Base-by-base conservation (phyloP, 2,329 filamentous ascomycete species). In the Aspergillus pseudoterreus region DNA sequence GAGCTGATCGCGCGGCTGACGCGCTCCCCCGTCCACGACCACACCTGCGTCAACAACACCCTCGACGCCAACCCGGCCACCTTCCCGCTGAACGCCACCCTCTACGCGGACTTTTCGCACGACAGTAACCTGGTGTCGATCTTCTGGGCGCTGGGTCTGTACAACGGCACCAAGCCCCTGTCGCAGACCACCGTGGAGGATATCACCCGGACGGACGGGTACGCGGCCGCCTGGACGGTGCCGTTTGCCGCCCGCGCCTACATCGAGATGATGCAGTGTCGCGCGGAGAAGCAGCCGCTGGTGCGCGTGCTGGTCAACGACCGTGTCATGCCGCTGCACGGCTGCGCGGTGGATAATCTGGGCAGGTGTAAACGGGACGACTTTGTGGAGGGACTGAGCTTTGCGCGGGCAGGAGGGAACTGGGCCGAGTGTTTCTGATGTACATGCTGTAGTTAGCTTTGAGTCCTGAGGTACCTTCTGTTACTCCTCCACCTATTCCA, bases 31-130 rank as follows among this genome's bases (percentile, higher is more conserved):
- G 89, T 96, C 1, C 61, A 77, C 0, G 90, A 95, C 66, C 71
- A 82, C 52, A 95, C 90, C 0, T 84, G 78, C 49, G 90, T 86
- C 5, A 96, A 96, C 69, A 76, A 74, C 33, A 95, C 91, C 0
- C 78, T 96, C 0, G 88, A 95, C 66, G 73, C 74, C 4, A 77
- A 83, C 52, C 72, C 80, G 0, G 65, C 71, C 6, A 92, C 88
- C 0, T 96, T 96, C 63, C 91, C 92, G 0, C 74, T 95, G 0
- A 78, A 80, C 55, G 71, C 75, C 41, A 73, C 73, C 10, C 72
- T 96, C 1, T 96, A 95, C 64, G 91, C 90, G 0, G 92, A 96
- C 70, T 96, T 96, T 66, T 89, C 85, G 56, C 92, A 96, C 70
- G 92, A 96, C 71, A 96, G 95, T 68, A 85, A 87, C 65, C 90